These are phyloP conservation scores for Parascedosporium putredinis DNA, from an alignment of 2,329 filamentous ascomycete genomes.

Conservation along the genomic window DNA sequence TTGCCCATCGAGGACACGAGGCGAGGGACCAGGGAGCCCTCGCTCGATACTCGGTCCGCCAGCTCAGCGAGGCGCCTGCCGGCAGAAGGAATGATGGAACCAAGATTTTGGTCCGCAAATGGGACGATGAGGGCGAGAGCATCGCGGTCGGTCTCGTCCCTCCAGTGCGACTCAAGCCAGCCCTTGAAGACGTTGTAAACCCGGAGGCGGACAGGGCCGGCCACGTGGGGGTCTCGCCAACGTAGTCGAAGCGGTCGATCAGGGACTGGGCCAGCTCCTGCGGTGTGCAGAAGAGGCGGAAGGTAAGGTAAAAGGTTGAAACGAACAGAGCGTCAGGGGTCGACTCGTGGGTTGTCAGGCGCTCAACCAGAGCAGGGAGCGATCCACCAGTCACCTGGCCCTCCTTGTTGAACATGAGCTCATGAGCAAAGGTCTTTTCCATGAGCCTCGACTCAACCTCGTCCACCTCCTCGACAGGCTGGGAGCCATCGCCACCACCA, in stretches of 20 bases:
- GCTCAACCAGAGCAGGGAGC: constrained; percentile 82
- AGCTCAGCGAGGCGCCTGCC: constrained; percentile 74
- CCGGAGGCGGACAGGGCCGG: constrained; percentile 72
- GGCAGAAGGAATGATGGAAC: constrained; percentile 59
- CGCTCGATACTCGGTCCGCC: constrained; percentile 63
- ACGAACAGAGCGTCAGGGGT: constrained; percentile 89
- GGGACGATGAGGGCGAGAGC: constrained; percentile 66
- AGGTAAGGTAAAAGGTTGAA: constrained; percentile 91
- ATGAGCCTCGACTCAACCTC: constrained; percentile 76
- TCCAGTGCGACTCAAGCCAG: constrained; percentile 96
- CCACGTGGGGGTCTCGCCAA: constrained; percentile 64
- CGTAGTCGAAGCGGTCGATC: constrained; percentile 88
- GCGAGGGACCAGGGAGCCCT: constrained; percentile 69
- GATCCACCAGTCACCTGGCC: constrained; percentile 91
- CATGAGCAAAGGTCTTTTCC: constrained; percentile 85
- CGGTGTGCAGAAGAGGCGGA: constrained; percentile 83
- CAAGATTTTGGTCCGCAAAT: constrained; percentile 69
- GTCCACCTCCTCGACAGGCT: constrained; percentile 62
- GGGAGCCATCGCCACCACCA: constrained; percentile 50
- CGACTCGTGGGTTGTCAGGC: constrained; percentile 83
- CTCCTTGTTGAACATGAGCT: constrained; percentile 88
- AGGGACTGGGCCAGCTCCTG: constrained; percentile 67
- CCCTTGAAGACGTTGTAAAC: constrained; percentile 97
- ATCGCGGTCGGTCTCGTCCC: constrained; percentile 64
- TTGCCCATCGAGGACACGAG: constrained; percentile 81